These are phyloP conservation scores for Fusarium caatingaense DNA, from an alignment of 2,329 filamentous ascomycete species.

Conservation along the genomic window DNA sequence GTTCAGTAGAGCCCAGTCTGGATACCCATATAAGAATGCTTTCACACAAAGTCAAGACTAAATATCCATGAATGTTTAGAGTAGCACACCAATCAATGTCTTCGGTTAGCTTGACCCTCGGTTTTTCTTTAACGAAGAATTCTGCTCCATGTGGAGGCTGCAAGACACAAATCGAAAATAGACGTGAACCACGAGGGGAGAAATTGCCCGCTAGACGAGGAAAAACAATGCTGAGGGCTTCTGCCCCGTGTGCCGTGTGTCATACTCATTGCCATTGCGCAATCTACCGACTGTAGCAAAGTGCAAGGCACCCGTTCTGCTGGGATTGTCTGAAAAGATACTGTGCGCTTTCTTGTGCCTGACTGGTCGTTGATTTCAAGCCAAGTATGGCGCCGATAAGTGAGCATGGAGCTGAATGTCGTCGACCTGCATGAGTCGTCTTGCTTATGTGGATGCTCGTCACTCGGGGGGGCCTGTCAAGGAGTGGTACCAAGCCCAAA, in stretches of 20 bases:
- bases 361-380: constrained; percentile 38
- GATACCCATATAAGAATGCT: constrained; percentile 19
- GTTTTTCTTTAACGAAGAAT: constrained; percentile 26
- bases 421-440: constrained; percentile 41
- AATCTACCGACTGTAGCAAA: constrained; percentile 34
- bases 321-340: constrained; percentile 35
- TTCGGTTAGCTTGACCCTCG: constrained; percentile 6
- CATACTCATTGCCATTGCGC: constrained; percentile 35
- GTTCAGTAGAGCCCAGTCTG: constrained; percentile 20
- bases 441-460: constrained; percentile 39
- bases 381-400: constrained; percentile 34
- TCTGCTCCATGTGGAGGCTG: constrained; percentile 34
- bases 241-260: constrained; percentile 25
- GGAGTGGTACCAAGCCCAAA: constrained; percentile 24
- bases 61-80: not conserved
- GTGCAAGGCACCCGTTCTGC: constrained; percentile 42
- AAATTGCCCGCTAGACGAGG: constrained; percentile 3
- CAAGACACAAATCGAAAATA: constrained; percentile 24
- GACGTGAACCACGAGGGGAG: constrained; percentile 21
- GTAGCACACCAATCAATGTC: constrained; percentile 32
- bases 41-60: constrained; percentile 18
- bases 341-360: constrained; percentile 36
- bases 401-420: constrained; percentile 35
- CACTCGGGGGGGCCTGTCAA: constrained; percentile 33
- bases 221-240: constrained; percentile 25